phyloP scores from a whole-genome alignment of 345 rosid genomes.

The Melastoma malabathricum region DNA sequence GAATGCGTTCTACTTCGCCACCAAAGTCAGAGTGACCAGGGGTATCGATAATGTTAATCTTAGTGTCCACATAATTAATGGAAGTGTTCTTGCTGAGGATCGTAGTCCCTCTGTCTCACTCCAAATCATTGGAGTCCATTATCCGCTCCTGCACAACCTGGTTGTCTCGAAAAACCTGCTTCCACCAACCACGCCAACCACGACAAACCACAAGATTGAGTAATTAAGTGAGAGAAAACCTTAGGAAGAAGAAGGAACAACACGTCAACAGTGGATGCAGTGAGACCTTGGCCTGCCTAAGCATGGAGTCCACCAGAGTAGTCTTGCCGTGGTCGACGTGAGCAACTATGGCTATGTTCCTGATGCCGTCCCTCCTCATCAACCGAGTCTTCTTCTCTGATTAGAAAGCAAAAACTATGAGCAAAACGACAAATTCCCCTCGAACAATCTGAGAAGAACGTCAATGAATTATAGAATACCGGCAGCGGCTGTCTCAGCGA shows the following conservation, averaged over 20 bases:
- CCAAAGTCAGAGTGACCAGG: slow-evolving; percentile 99
- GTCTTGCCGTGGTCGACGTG: slow-evolving; percentile 99
- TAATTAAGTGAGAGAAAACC: too few species aligned
- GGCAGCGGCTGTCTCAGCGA: slow-evolving; percentile 35
- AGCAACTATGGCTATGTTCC: slow-evolving; percentile 94
- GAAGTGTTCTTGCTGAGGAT: slow-evolving; percentile 95
- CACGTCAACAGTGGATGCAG: too few species aligned
- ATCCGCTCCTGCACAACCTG: slow-evolving; percentile 82
- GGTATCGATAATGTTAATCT: slow-evolving; percentile 88
- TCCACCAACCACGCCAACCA: not conserved
- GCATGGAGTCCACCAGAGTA: slow-evolving; percentile 94
- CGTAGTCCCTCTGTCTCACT: slow-evolving; percentile 95
- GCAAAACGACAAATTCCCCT: too few species aligned
- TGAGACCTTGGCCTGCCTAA: slow-evolving; percentile 75
- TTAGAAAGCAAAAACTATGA: not conserved
- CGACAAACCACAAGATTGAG: not conserved
- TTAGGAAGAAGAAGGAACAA: too few species aligned
- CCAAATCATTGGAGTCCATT: slow-evolving; percentile 96
- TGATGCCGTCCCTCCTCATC: slow-evolving; percentile 58
- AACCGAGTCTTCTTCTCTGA: slow-evolving; percentile 69
- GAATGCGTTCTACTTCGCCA: slow-evolving; percentile 97
- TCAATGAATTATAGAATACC: slow-evolving; percentile 19
- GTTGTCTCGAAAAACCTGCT: slow-evolving; percentile 91
- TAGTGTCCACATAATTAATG: slow-evolving; percentile 68
- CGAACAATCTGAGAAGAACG: not conserved